Evolutionary conservation across 345 rosid species (phyloP), one percentile per base, ranked within the genome.

Genomic region (Capsella bursapastoris): DNA sequence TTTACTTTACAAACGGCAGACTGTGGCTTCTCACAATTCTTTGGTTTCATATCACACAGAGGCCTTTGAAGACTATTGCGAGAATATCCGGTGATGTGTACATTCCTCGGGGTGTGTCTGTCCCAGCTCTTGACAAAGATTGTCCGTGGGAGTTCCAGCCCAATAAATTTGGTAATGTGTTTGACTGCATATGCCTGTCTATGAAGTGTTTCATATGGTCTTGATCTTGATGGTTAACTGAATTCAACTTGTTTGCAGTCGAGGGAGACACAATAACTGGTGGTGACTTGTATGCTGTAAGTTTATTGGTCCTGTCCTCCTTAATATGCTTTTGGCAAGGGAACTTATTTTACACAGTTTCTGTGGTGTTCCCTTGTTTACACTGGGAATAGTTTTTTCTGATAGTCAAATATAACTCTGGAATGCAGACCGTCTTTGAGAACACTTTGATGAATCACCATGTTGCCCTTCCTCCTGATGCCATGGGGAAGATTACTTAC

Each of bases 21-120:
- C 18, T 65, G 25, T 71, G 55, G 47, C 35, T 44, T 72, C 74
- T 59, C 25, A 78, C 8, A 1, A 35, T 28, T 78, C 2, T 72
- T 59, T 35, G 55, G 29, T 66, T 78, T 78, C 22, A 35, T 66
- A 58, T 61, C 18, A 51, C 40, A 80, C 74, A 96, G 99, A 90
- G 99, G 84, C 99, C 99, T 40, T 80, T 96, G 89, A 96, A 88
- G 86, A 96, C 99, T 63, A 96, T 96, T 72, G 99, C 99, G 4
- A 92, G 71, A 70, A 79, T 48, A 83, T 96, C 98, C 50, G 97
- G 97, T 69, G 99, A 96, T 82, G 99, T 96, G 58, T 96, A 96
- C 76, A 96, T 96, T 18, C 99, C 99, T 82, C 96, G 98, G 77
- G 99, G 99, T 82, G 98, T 96, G 49, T 83, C 99, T 64, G 99